A percentile compares a stretch with the other conserved stretches of the same genome.
Evolutionary conservation across 2,329 filamentous ascomycete genomes (phyloP).

Genomic region (Aureobasidium sp.): DNA sequence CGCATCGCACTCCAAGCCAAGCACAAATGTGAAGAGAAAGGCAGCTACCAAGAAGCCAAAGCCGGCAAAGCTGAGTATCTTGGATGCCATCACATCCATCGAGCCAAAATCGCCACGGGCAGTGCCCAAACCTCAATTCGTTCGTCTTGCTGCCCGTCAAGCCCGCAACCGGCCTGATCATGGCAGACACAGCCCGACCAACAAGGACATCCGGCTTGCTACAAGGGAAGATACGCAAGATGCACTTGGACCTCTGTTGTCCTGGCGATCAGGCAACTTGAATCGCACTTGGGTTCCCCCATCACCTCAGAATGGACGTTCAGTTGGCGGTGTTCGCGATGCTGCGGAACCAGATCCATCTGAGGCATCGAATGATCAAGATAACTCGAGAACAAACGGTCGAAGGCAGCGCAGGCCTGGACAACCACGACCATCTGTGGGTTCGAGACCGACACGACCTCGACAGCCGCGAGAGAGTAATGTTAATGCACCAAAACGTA

Average conservation of each 20-base stretch:
- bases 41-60: slow-evolving; percentile 11
- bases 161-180: slow-evolving; percentile 39
- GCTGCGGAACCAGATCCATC: no score
- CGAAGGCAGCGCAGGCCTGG: neutral
- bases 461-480: neutral
- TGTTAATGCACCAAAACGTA: neutral
- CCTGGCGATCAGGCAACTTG: slow-evolving; percentile 43
- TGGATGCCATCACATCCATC: slow-evolving; percentile 36
- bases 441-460: neutral
- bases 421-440: neutral
- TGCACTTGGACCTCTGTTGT: slow-evolving; percentile 38
- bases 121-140: slow-evolving; percentile 41
- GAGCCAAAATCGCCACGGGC: slow-evolving; percentile 24
- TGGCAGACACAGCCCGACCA: slow-evolving; percentile 43
- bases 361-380: neutral
- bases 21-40: neutral
- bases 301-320: neutral
- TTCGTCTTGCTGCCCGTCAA: slow-evolving; percentile 46
- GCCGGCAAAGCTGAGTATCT: slow-evolving; percentile 36
- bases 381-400: neutral
- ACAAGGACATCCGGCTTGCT: slow-evolving; percentile 44
- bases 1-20: neutral
- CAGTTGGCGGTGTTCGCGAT: neutral
- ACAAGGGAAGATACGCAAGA: slow-evolving; percentile 47
- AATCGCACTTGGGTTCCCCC: neutral